Evolutionary conservation across 345 rosid genomes (phyloP), one percentile per base, ranked within the genome.

Genomic region (Geranium brycei): DNA sequence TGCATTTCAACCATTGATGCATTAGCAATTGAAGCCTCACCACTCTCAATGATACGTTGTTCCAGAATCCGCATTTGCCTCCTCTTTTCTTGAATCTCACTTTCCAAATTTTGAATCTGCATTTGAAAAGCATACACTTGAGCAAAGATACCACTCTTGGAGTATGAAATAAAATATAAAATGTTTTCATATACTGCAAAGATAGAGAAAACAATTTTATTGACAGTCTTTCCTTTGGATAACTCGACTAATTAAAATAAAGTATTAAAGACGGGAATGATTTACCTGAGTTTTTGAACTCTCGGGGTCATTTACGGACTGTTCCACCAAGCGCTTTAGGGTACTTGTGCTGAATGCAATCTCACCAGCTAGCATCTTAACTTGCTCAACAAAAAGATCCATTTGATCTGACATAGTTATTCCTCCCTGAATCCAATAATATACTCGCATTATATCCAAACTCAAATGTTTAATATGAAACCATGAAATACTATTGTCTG

Each of bases 311-410:
- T 84, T 81, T 57, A 64, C 75, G 13, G 97, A 87, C 78, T 91
- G 97, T 71, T 91, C 99, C 61, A 87, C 79, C 72, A 91, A 76
- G 68, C 99, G 97, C 80, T 95, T 95, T 67, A 95, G 82, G 61
- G 97, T 88, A 79, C 99, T 95, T 4, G 82, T 84, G 76, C 95
- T 74, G 68, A 95, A 88, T 38, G 97, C 99, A 73, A 95, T 83
- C 79, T 95, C 99, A 70, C 86, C 99, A 62, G 99, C 97, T 73
- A 91, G 95, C 96, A 95, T 88, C 79, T 95, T 95, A 60, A 91
- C 97, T 79, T 95, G 99, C 83, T 95, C 97, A 58, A 84, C 91
- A 12, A 91, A 83, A 74, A 95, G 99, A 67, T 95, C 99, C 79
- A 87, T 88, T 84, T 95, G 91, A 79, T 95, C 97, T 31, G 92